phyloP scores from a whole-genome alignment of 495 filamentous ascomycete genomes.

The Aspergillus bridgeri region DNA sequence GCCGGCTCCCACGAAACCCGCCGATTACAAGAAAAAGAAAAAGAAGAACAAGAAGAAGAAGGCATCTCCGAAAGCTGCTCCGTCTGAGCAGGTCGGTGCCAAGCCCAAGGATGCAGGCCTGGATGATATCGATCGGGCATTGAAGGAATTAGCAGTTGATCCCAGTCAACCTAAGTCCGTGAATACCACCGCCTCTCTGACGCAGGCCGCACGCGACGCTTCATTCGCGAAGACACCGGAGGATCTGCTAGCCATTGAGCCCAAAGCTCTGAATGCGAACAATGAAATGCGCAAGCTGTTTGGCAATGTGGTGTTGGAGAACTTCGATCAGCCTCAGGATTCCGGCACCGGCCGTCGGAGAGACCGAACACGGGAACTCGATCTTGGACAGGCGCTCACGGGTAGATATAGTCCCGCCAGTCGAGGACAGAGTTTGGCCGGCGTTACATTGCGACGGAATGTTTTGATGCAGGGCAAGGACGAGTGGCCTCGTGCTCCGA shows the following conservation, averaged over 20 bases:
- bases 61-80: conserved; percentile 20
- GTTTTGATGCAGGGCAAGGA: conserved; percentile 86
- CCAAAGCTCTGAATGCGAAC: conserved; percentile 73
- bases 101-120: conserved; percentile 37
- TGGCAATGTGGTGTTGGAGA: conserved; percentile 71
- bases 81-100: conserved; percentile 7
- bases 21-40: conserved; percentile 28
- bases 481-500: conserved; percentile 79
- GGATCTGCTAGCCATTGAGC: conserved; percentile 70
- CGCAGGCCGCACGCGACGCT: conserved; percentile 38
- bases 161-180: conserved; percentile 14
- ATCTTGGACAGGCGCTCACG: conserved; percentile 68
- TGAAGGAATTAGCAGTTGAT: conserved; percentile 57
- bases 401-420: conserved; percentile 56
- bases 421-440: conserved; percentile 59
- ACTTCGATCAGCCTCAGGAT: conserved; percentile 48
- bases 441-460: conserved; percentile 70
- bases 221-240: conserved; percentile 40
- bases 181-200: conserved; percentile 21
- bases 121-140: conserved; percentile 82
- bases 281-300: conserved; percentile 96
- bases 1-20: conserved; percentile 16
- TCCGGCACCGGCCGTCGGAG: conserved; percentile 51
- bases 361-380: conserved; percentile 54
- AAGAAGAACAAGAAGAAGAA: conserved; percentile 50